Conservation (phyloP, 306 rosid genomes). For the Lagenaria siceraria region DNA sequence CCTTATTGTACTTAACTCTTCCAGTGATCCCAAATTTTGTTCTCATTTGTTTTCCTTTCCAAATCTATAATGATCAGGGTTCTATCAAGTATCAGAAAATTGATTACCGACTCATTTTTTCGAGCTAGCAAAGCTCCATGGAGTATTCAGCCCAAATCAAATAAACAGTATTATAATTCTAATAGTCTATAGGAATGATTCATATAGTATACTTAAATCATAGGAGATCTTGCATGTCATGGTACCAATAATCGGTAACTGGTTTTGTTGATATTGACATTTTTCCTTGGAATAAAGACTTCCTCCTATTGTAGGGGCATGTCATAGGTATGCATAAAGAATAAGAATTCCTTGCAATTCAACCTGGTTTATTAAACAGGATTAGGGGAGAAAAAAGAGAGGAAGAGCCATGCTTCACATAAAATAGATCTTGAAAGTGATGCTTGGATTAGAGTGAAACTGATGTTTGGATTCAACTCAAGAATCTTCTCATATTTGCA, state of each 20-base stretch:
- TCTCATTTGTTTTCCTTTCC: background rate
- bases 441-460: background rate
- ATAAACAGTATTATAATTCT: background rate
- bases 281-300: background rate
- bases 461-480: background rate
- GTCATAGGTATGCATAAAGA: background rate
- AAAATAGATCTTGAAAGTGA: background rate
- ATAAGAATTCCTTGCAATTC: background rate
- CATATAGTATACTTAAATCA: background rate
- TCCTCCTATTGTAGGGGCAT: background rate
- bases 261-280: background rate
- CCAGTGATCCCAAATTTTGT: background rate
- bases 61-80: background rate
- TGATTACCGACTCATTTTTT: background rate
- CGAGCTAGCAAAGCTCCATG: background rate
- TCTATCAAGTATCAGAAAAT: background rate
- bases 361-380: background rate
- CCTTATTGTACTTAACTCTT: background rate
- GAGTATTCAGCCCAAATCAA: background rate
- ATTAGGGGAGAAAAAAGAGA: background rate
- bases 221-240: background rate
- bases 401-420: background rate
- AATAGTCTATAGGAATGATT: background rate
- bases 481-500: background rate
- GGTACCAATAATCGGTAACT: background rate